Evolutionary conservation across 1,284 basidiomycete species (phyloP).

Genomic region (Erythrobasidium hasegawianum): DNA sequence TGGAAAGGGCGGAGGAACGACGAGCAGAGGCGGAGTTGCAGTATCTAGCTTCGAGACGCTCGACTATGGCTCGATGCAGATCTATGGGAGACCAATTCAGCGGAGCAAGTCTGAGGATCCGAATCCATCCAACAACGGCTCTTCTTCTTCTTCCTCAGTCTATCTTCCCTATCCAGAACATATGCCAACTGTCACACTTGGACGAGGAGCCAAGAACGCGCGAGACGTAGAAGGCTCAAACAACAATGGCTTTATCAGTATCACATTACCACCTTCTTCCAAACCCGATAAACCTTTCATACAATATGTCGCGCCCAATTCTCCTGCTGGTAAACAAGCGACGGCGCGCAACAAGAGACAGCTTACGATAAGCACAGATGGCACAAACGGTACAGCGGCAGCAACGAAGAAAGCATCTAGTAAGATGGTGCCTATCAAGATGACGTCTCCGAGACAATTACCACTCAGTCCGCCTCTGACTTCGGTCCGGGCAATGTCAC

Average conservation of each 20-base stretch:
- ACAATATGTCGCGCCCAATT: conserved; percentile 32
- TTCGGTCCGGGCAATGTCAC: neutral
- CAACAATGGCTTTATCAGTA: neutral
- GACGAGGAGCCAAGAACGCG: conserved; percentile 37
- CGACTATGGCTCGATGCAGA: conserved; percentile 26
- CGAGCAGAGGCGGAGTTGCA: neutral
- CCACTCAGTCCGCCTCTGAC: conserved; percentile 28
- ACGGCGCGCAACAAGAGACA: conserved; percentile 17
- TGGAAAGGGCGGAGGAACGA: neutral
- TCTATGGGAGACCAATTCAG: conserved; percentile 26
- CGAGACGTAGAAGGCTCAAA: conserved; percentile 31
- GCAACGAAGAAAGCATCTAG: conserved; percentile 3
- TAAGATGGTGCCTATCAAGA: conserved; percentile 26
- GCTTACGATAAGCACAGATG: conserved; percentile 18
- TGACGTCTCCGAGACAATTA: conserved; percentile 14
- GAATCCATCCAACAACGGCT: neutral
- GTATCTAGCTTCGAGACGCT: conserved; percentile 12
- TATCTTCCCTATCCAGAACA: conserved; percentile 42
- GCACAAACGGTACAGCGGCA: neutral
- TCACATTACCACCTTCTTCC: neutral
- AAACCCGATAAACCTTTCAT: conserved; percentile 23
- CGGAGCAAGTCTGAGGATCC: conserved; percentile 19
- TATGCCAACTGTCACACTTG: conserved; percentile 39
- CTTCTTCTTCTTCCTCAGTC: neutral
- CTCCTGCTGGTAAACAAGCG: conserved; percentile 32